Percentiles rank a stretch among this genome's conserved stretches.
These are phyloP conservation scores for Orbilia oligospora DNA, from an alignment of 2,329 filamentous ascomycete genomes.

Conservation along the genomic window DNA sequence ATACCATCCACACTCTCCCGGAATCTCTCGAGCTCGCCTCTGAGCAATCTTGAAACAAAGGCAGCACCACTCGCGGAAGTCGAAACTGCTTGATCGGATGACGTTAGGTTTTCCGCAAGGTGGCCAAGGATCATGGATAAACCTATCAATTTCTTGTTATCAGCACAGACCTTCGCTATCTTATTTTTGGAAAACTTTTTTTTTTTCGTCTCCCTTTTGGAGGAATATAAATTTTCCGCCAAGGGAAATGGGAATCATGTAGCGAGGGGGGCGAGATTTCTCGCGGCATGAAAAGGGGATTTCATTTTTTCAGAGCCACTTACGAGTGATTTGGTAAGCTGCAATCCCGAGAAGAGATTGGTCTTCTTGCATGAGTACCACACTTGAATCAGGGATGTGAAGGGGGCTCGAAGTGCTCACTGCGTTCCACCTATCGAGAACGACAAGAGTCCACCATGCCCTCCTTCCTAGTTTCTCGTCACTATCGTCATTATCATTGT, in stretches of 20 bases:
- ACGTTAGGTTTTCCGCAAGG: conserved; percentile 69
- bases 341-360: conserved; percentile 75
- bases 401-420: conserved; percentile 76
- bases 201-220: conserved; percentile 28
- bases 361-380: conserved; percentile 75
- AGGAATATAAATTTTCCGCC: conserved; percentile 43
- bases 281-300: conserved; percentile 21
- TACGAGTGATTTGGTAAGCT: conserved; percentile 77
- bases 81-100: conserved; percentile 62
- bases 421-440: conserved; percentile 81
- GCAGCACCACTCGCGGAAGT: conserved; percentile 65
- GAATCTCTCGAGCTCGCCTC: conserved; percentile 76
- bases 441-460: conserved; percentile 80
- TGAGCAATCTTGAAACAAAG: conserved; percentile 71
- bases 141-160: conserved; percentile 51
- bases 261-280: conserved; percentile 11
- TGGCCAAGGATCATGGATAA: conserved; percentile 69
- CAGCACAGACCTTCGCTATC: conserved; percentile 52
- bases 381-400: conserved; percentile 75
- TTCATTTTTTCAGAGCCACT: conserved; percentile 67
- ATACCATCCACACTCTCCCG: conserved; percentile 74
- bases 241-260: conserved; percentile 28
- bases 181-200: conserved; percentile 44
- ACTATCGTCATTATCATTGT: conserved; percentile 72
- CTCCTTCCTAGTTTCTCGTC: conserved; percentile 76